Conservation (phyloP, 2,329 filamentous ascomycete species). For the Rutstroemia sp. region DNA sequence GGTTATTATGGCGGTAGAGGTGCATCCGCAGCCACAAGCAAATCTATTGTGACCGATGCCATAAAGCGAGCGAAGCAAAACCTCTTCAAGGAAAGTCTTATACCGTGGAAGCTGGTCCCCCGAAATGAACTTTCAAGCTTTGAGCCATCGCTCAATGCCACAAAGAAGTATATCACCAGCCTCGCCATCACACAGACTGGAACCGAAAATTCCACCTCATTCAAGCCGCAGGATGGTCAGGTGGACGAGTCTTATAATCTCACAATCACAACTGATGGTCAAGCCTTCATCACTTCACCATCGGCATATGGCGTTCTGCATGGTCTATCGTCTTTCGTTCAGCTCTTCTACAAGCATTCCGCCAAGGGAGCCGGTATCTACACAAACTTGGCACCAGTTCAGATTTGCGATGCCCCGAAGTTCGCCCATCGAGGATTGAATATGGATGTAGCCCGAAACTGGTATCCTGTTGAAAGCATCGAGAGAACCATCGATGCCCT, state of each 20-base stretch:
- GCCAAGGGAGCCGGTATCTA: constrained; percentile 48
- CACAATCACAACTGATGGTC: constrained; percentile 48
- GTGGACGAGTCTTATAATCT: constrained; percentile 74
- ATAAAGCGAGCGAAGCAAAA: constrained; percentile 52
- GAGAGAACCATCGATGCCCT: constrained; percentile 69
- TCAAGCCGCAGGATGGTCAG: constrained; percentile 53
- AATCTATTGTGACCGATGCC: constrained; percentile 47
- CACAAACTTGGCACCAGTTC: constrained; percentile 61
- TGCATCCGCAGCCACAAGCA: constrained; percentile 30
- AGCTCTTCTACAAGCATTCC: constrained; percentile 72
- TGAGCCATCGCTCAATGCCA: constrained; percentile 47
- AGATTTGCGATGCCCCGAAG: constrained; percentile 64
- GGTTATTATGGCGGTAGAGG: constrained; percentile 8
- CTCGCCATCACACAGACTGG: constrained; percentile 55
- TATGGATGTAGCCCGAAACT: constrained; percentile 70
- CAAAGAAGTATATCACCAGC: constrained; percentile 46
- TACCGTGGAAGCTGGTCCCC: constrained; percentile 71
- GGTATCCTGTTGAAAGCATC: constrained; percentile 45
- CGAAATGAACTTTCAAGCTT: constrained; percentile 49
- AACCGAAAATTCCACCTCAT: constrained; percentile 44
- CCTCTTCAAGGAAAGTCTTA: constrained; percentile 61
- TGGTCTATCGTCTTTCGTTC: constrained; percentile 69
- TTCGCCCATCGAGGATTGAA: constrained; percentile 75
- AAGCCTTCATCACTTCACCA: constrained; percentile 54
- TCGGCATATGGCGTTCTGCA: constrained; percentile 63